These are phyloP conservation scores for Astrocystis sublimbata DNA, from an alignment of 495 filamentous ascomycete genomes.

Conservation along the genomic window DNA sequence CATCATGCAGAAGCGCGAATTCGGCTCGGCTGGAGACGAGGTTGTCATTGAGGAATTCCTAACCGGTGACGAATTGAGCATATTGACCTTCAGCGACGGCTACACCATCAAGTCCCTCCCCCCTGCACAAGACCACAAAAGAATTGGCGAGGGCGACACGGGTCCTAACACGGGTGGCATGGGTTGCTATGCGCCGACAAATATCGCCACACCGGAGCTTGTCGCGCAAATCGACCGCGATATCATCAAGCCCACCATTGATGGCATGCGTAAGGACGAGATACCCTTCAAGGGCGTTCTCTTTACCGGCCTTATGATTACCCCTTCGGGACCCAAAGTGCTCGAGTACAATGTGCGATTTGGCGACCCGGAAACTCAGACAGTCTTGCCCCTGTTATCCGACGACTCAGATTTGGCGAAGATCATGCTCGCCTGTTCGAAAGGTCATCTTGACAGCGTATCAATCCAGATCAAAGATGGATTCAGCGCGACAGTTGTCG, in stretches of 20 bases:
- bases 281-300: slow-evolving; percentile 81
- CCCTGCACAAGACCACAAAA: slow-evolving; percentile 95
- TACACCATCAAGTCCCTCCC: slow-evolving; percentile 82
- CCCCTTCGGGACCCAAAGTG: slow-evolving; percentile 78
- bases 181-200: slow-evolving; percentile 94
- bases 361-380: slow-evolving; percentile 96
- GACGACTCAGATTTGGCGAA: slow-evolving; percentile 84
- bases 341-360: slow-evolving; percentile 98
- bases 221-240: slow-evolving; percentile 76
- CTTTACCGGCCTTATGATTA: slow-evolving; percentile 97
- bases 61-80: slow-evolving; percentile 87
- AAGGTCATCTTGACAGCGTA: slow-evolving; percentile 68
- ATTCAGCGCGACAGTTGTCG: slow-evolving; percentile 88
- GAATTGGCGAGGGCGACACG: slow-evolving; percentile 84
- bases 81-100: slow-evolving; percentile 89
- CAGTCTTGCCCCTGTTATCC: slow-evolving; percentile 77
- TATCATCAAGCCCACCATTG: slow-evolving; percentile 85
- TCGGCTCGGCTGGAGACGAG: slow-evolving; percentile 84
- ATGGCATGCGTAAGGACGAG: slow-evolving; percentile 81
- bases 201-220: slow-evolving; percentile 72
- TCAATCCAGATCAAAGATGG: slow-evolving; percentile 64
- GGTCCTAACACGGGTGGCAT: slow-evolving; percentile 97
- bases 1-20: slow-evolving; percentile 88
- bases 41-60: slow-evolving; percentile 97
- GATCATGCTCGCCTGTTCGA: slow-evolving; percentile 84